Evolutionary conservation across 2,329 filamentous ascomycete genomes (phyloP).

Genomic region (Trichophyton verrucosum): DNA sequence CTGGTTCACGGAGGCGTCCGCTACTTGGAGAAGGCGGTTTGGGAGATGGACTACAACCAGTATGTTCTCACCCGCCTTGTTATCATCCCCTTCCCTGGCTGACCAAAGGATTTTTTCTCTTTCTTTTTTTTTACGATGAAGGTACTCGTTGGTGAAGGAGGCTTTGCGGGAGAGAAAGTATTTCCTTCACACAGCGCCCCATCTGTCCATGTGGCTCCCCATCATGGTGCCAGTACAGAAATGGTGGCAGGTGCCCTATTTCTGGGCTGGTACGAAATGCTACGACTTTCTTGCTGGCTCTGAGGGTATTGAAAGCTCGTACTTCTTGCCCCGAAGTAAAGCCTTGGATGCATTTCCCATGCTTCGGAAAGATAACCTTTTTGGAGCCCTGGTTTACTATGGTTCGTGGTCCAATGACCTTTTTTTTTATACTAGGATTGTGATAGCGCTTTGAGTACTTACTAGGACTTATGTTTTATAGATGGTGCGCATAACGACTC

Average conservation of each 20-base stretch:
- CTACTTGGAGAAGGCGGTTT: constrained; percentile 76
- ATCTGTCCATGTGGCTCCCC: constrained; percentile 67
- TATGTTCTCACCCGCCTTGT: constrained; percentile 25
- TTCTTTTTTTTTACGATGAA: constrained; percentile 10
- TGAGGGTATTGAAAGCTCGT: constrained; percentile 73
- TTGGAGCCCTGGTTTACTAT: constrained; percentile 80
- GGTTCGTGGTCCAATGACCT: constrained; percentile 30
- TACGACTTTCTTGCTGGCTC: constrained; percentile 78
- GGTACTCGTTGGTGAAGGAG: constrained; percentile 62
- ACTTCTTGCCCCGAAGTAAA: constrained; percentile 77
- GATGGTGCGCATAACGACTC: constrained; percentile 89
- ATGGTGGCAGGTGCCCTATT: constrained; percentile 72
- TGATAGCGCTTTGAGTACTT: constrained; percentile 6
- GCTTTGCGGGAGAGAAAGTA: constrained; percentile 71
- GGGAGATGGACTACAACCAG: constrained; percentile 74
- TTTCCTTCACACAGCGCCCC: constrained; percentile 70
- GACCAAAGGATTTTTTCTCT: neutral
- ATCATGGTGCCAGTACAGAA: constrained; percentile 73
- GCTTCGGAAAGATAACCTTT: constrained; percentile 65
- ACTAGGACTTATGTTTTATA: constrained; percentile 20
- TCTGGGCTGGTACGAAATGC: constrained; percentile 59
- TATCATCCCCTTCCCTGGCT: neutral
- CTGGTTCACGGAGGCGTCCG: constrained; percentile 74
- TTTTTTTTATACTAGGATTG: neutral
- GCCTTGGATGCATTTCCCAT: constrained; percentile 80